Evolutionary conservation across 2,329 filamentous ascomycete genomes (phyloP), one percentile per base, ranked within the genome.

Genomic region (Epicoccum sorghinum): DNA sequence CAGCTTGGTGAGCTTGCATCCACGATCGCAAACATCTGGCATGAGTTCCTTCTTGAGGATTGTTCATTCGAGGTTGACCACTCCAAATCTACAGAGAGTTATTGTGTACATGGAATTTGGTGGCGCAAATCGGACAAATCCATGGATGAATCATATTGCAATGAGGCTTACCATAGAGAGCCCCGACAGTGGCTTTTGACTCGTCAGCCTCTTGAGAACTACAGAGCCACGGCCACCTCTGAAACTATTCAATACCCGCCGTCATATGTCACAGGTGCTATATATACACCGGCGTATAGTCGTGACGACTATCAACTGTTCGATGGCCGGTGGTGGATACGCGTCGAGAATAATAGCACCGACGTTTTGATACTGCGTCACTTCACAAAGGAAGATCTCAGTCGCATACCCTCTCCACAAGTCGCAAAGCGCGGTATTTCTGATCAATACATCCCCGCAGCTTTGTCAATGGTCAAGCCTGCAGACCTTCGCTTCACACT

Each of bases 291-390:
- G 13, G 7, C 32, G 22, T 22, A 4, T 4, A 8, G 4, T 5
- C 5, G 18, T 18, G 7, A 18, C 18, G 41, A 36, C 4, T 81
- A 74, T 69, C 70, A 72, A 4, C 74, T 86, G 13, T 86, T 82
- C 75, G 83, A 86, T 61, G 76, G 78, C 41, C 76, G 84, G 18
- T 85, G 76, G 67, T 86, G 84, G 84, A 74, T 86, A 43, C 77
- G 75, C 2, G 50, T 85, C 9, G 63, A 68, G 25, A 74, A 80
- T 14, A 50, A 61, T 4, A 64, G 65, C 2, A 42, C 57, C 1
- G 56, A 62, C 23, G 53, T 59, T 1, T 52, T 83, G 4, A 55
- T 71, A 1, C 59, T 83, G 18, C 78, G 81, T 10, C 45, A 57
- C 13, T 60, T 75, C 25, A 40, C 54, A 3, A 49, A 56, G 14